These are phyloP conservation scores for Leccinum fallax DNA, from an alignment of 1,284 basidiomycete species.

Conservation along the genomic window DNA sequence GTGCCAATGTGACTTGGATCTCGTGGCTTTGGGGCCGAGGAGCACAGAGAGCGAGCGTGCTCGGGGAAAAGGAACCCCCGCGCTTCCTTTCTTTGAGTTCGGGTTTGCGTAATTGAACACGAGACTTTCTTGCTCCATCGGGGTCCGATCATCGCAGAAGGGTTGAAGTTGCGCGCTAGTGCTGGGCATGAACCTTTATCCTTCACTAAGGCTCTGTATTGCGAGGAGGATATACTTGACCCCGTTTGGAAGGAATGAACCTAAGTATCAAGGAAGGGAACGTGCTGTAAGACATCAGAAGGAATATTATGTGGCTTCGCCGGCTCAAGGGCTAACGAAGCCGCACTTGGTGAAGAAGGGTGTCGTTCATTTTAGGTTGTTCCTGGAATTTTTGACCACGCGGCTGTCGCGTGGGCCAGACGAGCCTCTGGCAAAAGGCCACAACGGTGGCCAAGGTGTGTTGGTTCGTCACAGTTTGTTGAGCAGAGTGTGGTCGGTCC, in stretches of 20 bases:
- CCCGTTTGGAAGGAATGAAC: not conserved
- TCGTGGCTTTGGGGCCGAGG: not conserved
- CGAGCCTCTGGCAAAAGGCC: not conserved
- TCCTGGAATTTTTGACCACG: not conserved
- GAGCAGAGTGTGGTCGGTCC: not conserved
- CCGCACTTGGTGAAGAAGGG: not conserved
- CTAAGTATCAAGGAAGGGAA: not conserved
- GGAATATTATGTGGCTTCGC: not conserved
- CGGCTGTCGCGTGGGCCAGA: not conserved
- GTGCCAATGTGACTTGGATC: not conserved
- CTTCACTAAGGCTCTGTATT: not conserved
- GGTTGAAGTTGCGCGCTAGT: not conserved
- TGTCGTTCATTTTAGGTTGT: constrained; percentile 1
- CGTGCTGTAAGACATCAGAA: not conserved
- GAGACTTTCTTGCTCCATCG: not conserved
- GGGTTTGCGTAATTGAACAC: not conserved
- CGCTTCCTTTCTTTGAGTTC: not conserved
- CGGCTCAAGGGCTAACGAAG: not conserved
- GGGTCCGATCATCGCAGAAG: not conserved
- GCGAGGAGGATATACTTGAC: not conserved
- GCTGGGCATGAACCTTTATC: not conserved
- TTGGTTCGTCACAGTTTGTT: not conserved
- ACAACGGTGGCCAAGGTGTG: not conserved
- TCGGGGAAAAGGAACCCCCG: not conserved
- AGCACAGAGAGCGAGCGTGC: not conserved